A percentile compares a stretch with the other conserved stretches of the same genome.
phyloP scores from a whole-genome alignment of 441 rosid species.

The Lepidium campestre region DNA sequence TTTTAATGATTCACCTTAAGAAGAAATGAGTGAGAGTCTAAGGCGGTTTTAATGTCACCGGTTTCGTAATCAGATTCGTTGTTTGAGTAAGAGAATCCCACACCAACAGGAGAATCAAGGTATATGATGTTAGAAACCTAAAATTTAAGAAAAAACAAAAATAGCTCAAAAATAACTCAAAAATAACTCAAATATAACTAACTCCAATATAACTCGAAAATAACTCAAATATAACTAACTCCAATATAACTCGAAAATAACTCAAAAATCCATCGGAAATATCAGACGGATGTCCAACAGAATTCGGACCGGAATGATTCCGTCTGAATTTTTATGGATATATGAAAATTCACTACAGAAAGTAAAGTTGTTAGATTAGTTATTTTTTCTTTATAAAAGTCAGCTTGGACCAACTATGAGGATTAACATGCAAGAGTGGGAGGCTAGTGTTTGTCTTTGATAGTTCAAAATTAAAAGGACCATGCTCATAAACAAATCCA shows the following conservation, averaged over 20 bases:
- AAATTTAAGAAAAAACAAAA: too few species aligned
- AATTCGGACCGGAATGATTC: too few species aligned
- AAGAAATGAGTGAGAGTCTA: slow-evolving; percentile 70
- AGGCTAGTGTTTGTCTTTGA: slow-evolving; percentile 27
- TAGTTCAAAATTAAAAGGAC: slow-evolving; percentile 73
- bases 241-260: too few species aligned
- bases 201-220: too few species aligned
- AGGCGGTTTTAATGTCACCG: slow-evolving; percentile 62
- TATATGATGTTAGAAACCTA: slow-evolving; percentile 75
- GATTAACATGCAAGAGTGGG: slow-evolving; percentile 62
- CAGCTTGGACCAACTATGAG: slow-evolving; percentile 88
- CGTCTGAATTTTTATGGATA: too few species aligned
- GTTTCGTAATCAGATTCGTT: slow-evolving; percentile 58
- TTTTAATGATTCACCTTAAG: slow-evolving; percentile 44
- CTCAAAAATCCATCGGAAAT: too few species aligned
- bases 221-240: too few species aligned
- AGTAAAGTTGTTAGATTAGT: too few species aligned
- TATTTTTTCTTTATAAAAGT: neutral
- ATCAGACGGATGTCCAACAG: too few species aligned
- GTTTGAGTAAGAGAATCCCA: slow-evolving; percentile 72
- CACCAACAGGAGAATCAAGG: slow-evolving; percentile 84
- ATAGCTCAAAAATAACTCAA: too few species aligned
- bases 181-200: too few species aligned
- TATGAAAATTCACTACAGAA: neutral
- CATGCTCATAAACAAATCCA: slow-evolving; percentile 63